phyloP scores from a whole-genome alignment of 2,329 filamentous ascomycete genomes.

The Acrocalymma vagum region DNA sequence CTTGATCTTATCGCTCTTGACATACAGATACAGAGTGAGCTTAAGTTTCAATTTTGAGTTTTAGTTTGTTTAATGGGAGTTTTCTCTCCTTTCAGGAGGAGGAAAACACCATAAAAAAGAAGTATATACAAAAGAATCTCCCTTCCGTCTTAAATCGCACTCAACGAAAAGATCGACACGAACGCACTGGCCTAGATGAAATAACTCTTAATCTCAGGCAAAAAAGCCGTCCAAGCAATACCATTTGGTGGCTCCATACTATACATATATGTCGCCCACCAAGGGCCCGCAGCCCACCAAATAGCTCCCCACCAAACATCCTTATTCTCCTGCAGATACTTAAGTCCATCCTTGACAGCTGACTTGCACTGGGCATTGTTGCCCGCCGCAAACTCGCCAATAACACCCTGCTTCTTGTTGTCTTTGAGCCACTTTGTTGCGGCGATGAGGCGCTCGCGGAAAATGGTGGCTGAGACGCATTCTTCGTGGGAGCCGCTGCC shows the following conservation, averaged over 20 bases:
- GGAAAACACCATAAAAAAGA: neutral
- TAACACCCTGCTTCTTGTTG: slow-evolving; percentile 61
- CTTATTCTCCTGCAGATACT: slow-evolving; percentile 56
- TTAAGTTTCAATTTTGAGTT: no score
- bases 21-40: no score
- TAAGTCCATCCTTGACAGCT: slow-evolving; percentile 60
- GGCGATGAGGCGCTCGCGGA: slow-evolving; percentile 58
- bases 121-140: slow-evolving; percentile 15
- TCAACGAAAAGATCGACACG: neutral
- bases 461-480: slow-evolving; percentile 64
- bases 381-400: slow-evolving; percentile 65
- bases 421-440: slow-evolving; percentile 64
- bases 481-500: slow-evolving; percentile 60
- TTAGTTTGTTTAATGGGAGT: no score
- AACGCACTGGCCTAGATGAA: slow-evolving; percentile 24
- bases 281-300: slow-evolving; percentile 67
- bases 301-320: slow-evolving; percentile 63
- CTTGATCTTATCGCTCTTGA: no score
- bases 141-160: neutral
- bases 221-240: slow-evolving; percentile 47
- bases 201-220: slow-evolving; percentile 47
- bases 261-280: slow-evolving; percentile 59
- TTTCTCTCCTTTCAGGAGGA: no score
- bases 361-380: slow-evolving; percentile 59
- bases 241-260: slow-evolving; percentile 60